Evolutionary conservation across 2,329 filamentous ascomycete species (phyloP).

Genomic region (Sarocladium oryzae): DNA sequence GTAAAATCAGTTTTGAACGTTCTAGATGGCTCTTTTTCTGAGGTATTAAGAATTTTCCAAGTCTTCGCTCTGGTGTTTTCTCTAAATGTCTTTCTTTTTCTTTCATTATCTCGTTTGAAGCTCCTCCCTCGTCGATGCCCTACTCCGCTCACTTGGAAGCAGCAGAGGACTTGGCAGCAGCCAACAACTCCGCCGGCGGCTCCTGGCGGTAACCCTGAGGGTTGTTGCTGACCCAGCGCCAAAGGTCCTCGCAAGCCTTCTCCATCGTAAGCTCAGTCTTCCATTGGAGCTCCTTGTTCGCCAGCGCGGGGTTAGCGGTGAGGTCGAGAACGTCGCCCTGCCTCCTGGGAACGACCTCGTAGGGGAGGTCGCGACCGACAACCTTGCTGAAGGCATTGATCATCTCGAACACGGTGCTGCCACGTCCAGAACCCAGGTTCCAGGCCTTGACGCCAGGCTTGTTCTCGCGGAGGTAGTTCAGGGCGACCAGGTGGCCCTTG

Average conservation of each 20-base stretch:
- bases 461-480: conserved; percentile 80
- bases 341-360: conserved; percentile 76
- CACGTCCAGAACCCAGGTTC: conserved; percentile 93
- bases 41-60: no score
- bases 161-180: conserved; percentile 44
- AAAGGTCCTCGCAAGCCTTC: conserved; percentile 87
- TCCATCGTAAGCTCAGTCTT: conserved; percentile 86
- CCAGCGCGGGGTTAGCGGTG: conserved; percentile 81
- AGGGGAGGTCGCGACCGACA: conserved; percentile 78
- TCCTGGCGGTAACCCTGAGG: conserved; percentile 90
- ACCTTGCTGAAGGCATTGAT: conserved; percentile 87
- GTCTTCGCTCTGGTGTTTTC: no score
- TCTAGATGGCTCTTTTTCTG: neutral
- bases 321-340: conserved; percentile 90
- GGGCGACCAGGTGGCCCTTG: conserved; percentile 76
- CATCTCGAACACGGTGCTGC: conserved; percentile 95
- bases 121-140: conserved; percentile 1
- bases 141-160: conserved; percentile 14
- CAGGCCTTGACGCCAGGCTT: conserved; percentile 88
- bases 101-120: neutral
- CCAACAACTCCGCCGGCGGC: conserved; percentile 76
- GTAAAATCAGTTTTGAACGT: neutral
- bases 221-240: conserved; percentile 97
- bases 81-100: neutral
- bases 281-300: conserved; percentile 87